phyloP scores from a whole-genome alignment of 1,284 basidiomycete species.

The Boletus nobilissimus region DNA sequence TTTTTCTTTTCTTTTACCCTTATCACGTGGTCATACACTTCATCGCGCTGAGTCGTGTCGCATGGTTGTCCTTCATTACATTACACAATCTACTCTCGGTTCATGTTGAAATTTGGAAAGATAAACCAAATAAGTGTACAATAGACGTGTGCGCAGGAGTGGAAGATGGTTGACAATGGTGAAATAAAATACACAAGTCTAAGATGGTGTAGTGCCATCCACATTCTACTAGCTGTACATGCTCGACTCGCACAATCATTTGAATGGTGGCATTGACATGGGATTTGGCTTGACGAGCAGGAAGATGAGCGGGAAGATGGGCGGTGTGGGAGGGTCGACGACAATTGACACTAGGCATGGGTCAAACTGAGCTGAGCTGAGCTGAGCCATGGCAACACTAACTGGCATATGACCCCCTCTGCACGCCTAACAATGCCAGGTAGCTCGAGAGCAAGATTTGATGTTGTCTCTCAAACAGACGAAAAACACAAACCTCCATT shows the following conservation, averaged over 20 bases:
- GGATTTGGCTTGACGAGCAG: too few relatives aligned
- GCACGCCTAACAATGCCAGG: slow-evolving; percentile 52
- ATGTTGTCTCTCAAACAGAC: slow-evolving; percentile 43
- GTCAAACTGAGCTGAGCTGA: too few relatives aligned
- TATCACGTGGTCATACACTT: background rate
- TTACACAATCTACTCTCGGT: background rate
- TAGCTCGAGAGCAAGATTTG: slow-evolving; percentile 54
- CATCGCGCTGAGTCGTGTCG: background rate
- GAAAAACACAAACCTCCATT: slow-evolving; percentile 58
- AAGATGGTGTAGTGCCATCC: too few relatives aligned
- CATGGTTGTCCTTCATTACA: background rate
- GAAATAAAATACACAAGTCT: too few relatives aligned
- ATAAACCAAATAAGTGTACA: slow-evolving; percentile 9
- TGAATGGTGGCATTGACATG: too few relatives aligned
- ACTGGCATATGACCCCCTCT: slow-evolving; percentile 42
- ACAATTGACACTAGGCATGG: too few relatives aligned
- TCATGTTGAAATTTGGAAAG: slow-evolving; percentile 11
- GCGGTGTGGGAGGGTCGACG: too few relatives aligned
- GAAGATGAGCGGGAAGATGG: too few relatives aligned
- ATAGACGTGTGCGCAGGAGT: background rate
- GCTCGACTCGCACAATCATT: too few relatives aligned
- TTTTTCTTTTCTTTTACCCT: background rate
- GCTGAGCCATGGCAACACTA: too few relatives aligned
- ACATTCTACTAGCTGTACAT: too few relatives aligned
- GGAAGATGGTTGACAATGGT: background rate